A percentile compares a stretch with the other conserved stretches of the same genome.
phyloP scores from a whole-genome alignment of 2,329 filamentous ascomycete genomes.

The Mariannaea sp. region DNA sequence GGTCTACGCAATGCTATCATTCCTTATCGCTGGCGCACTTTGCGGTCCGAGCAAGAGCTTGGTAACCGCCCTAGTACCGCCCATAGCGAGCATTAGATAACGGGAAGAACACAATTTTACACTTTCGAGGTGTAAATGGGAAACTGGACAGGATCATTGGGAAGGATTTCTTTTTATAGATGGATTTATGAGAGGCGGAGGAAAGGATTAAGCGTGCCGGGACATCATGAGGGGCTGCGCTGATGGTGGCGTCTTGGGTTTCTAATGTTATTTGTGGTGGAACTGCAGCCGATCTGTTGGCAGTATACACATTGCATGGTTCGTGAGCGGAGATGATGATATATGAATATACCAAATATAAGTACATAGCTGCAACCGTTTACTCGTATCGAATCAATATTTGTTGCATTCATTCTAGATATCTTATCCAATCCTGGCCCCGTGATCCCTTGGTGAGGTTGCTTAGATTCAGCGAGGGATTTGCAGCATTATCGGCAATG shows the following conservation, averaged over 20 bases:
- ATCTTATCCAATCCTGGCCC: not conserved
- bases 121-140: not conserved
- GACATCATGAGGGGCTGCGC: constrained; percentile 14
- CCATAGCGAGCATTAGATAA: constrained; percentile 31
- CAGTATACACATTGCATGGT: constrained; percentile 3
- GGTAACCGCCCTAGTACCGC: constrained; percentile 34
- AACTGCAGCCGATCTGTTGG: constrained; percentile 26
- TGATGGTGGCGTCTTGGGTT: constrained; percentile 28
- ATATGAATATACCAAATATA: constrained; percentile 23
- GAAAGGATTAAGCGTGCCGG: constrained; percentile 15
- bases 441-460: not conserved
- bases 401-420: not conserved
- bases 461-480: no score
- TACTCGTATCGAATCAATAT: constrained; percentile 14
- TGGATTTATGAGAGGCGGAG: constrained; percentile 9
- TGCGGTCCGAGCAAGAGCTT: constrained; percentile 30
- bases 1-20: constrained; percentile 36
- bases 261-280: constrained; percentile 19
- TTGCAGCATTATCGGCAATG: no score
- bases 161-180: constrained; percentile 10
- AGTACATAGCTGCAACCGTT: constrained; percentile 13
- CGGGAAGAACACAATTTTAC: not conserved
- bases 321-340: constrained; percentile 28
- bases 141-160: not conserved
- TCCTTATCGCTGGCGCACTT: constrained; percentile 35